A percentile compares a stretch with the other conserved stretches of the same genome.
These are phyloP conservation scores for Thelephora terrestris DNA, from an alignment of 1,284 basidiomycete genomes.

Conservation along the genomic window DNA sequence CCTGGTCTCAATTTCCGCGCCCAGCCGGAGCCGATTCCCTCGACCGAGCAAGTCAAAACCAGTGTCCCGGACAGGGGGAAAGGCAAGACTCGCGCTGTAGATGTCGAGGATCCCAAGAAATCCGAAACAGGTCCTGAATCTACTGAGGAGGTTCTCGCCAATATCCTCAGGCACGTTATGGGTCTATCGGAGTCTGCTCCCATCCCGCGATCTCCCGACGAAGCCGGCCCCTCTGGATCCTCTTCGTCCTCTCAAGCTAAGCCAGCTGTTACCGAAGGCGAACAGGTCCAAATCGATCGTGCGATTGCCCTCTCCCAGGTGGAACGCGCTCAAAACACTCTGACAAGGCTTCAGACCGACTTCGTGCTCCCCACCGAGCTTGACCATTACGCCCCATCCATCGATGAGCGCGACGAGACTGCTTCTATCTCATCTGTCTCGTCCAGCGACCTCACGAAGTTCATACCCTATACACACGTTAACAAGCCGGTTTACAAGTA, in stretches of 20 bases:
- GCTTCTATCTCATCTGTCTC: conserved; percentile 6
- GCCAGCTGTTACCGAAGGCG: conserved; percentile 13
- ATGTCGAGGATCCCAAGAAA: too few species aligned
- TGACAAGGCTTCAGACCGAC: conserved; percentile 13
- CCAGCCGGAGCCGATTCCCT: conserved; percentile 6
- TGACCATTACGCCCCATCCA: conserved; percentile 18
- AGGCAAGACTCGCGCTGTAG: neutral
- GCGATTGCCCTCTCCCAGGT: too few species aligned
- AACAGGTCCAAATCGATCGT: too few species aligned
- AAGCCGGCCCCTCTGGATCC: neutral
- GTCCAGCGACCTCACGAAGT: conserved; percentile 6
- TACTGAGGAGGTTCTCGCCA: too few species aligned
- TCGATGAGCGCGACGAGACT: conserved; percentile 1
- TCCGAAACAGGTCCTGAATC: too few species aligned
- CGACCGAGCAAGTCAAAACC: neutral
- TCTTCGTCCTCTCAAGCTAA: conserved; percentile 10
- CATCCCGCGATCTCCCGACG: neutral
- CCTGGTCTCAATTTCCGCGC: conserved; percentile 6
- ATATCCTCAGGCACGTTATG: neutral
- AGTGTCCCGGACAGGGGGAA: neutral
- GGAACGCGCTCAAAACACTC: too few species aligned
- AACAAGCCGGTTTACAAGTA: conserved; percentile 41
- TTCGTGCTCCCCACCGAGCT: conserved; percentile 25
- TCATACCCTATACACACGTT: conserved; percentile 29
- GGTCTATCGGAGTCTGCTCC: neutral